Base-by-base conservation (phyloP, 2,329 filamentous ascomycete genomes). In the Colletotrichum sp. region DNA sequence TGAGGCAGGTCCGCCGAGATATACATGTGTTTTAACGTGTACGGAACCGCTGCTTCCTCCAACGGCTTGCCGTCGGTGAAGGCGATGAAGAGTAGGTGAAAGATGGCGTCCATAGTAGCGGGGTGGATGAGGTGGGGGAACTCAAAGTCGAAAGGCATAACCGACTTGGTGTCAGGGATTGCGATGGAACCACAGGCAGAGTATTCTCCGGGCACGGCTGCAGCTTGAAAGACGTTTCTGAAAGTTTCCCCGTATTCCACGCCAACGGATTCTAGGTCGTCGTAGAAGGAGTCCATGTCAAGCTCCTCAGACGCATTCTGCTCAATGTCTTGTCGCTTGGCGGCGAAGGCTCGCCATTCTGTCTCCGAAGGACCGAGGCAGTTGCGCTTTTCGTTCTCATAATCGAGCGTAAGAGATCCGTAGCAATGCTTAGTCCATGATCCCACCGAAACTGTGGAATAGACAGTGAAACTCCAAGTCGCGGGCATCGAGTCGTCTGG, bases 71-170 rank as follows among this genome's bases (percentile, higher is more conserved):
- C 65, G 13, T 69, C 70, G 3, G 57, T 47, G 21, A 72, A 69
- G 13, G 70, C 57, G 34, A 69, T 68, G 51, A 77, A 66, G n/a
- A 73, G 65, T 21, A 76, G 58, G 21, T 79, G 79, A 4, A 80
- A 62, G 15, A 78, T 69, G 43, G 72, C 66, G 65, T 84, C 82
- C 29, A 84, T 76, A 51, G 80, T 82, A 2, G 80, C 76, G 1
- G 83, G 82, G 58, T 84, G 83, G 18, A 83, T 77, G 13, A 79
- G 77, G 21, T 82, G 76, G 0, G 78, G 76, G 18, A 72, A 77
- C 57, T 83, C 80, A n/a, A 76, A 79, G 15, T 72, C 51, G 55
- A 77, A 77, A 3, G 81, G 82, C 81, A 83, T 83, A n/a, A 12
- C 24, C 31, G 75, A 67, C 58, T 66, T 57, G 34, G 76, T 76